Evolutionary conservation across 78 protist species (phyloP).

Genomic region (Cavenderia fasciculata): DNA sequence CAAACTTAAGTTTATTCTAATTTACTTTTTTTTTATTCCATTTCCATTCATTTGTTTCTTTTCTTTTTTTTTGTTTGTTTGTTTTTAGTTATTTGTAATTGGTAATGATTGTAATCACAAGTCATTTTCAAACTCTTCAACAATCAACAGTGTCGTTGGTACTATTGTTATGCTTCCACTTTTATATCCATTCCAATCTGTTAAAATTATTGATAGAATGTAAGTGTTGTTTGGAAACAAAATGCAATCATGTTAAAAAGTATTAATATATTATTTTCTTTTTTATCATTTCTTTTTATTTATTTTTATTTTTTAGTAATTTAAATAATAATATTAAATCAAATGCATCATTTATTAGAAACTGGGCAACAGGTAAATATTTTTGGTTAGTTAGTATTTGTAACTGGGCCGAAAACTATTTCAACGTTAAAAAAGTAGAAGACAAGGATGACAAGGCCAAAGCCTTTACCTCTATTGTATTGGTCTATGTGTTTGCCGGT

Average conservation of each 20-base stretch:
- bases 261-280: neutral
- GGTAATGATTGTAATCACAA: slow-evolving; percentile 70
- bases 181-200: slow-evolving; percentile 63
- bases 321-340: neutral
- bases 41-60: neutral
- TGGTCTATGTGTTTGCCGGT: slow-evolving; percentile 55
- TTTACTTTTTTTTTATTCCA: neutral
- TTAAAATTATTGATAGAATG: neutral
- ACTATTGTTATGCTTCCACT: slow-evolving; percentile 75
- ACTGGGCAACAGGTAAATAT: slow-evolving; percentile 43
- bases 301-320: neutral
- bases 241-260: no score
- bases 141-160: slow-evolving; percentile 45
- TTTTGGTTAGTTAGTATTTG: slow-evolving; percentile 37
- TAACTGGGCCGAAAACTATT: slow-evolving; percentile 38
- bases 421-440: neutral
- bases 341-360: slow-evolving; percentile 7
- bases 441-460: slow-evolving; percentile 42
- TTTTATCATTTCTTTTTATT: neutral
- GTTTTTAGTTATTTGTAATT: slow-evolving; percentile 6
- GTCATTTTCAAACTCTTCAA: slow-evolving; percentile 42
- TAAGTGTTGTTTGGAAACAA: no score
- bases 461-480: slow-evolving; percentile 42
- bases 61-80: neutral
- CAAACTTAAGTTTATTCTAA: neutral